Evolutionary conservation across 306 rosid genomes (phyloP).

Genomic region (Vachellia pachyceras): DNA sequence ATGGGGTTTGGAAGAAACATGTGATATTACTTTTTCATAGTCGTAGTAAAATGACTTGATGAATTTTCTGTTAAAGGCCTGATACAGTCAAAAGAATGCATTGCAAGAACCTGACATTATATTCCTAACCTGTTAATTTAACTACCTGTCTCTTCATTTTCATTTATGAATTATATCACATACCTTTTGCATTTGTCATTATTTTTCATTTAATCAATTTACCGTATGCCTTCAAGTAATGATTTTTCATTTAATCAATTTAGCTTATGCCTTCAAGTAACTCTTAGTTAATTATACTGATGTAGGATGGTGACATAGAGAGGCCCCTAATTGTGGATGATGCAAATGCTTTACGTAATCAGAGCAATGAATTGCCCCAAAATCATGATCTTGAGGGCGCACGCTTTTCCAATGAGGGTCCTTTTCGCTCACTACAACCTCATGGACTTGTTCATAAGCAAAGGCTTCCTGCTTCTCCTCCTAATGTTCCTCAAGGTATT

Average conservation of each 20-base stretch:
- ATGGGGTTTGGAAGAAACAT: neutral
- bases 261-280: too few species aligned
- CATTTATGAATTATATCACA: neutral
- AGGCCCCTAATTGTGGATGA: slow-evolving; percentile 76
- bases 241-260: too few species aligned
- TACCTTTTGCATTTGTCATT: neutral
- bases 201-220: slow-evolving; percentile 23
- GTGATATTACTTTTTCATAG: neutral
- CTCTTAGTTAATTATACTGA: slow-evolving; percentile 27
- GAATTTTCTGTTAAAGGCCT: neutral
- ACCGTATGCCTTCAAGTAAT: slow-evolving; percentile 34
- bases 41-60: neutral
- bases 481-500: slow-evolving; percentile 55
- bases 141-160: neutral
- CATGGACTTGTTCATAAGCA: slow-evolving; percentile 74
- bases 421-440: slow-evolving; percentile 61
- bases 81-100: slow-evolving; percentile 2
- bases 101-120: slow-evolving; percentile 14
- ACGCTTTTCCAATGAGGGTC: slow-evolving; percentile 59
- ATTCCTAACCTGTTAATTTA: neutral
- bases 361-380: slow-evolving; percentile 57
- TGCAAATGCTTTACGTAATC: slow-evolving; percentile 42
- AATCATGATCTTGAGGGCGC: slow-evolving; percentile 94
- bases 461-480: slow-evolving; percentile 58
- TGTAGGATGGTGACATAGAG: slow-evolving; percentile 73